Evolutionary conservation across 768 basidiomycete genomes (phyloP).

Genomic region (Solioccasus polychromus): DNA sequence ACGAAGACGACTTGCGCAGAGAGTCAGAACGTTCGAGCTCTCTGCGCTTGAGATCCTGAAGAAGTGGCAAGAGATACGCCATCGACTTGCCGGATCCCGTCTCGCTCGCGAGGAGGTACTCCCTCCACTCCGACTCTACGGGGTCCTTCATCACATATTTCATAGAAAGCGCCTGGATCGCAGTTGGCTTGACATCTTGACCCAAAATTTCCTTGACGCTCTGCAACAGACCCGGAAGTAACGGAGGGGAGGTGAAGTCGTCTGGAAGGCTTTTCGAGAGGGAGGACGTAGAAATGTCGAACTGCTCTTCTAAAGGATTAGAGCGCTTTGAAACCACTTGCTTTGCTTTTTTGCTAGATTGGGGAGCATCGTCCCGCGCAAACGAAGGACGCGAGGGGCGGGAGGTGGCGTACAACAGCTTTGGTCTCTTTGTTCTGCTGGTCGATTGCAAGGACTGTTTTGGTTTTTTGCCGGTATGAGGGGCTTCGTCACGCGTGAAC

Average conservation of each 20-base stretch:
- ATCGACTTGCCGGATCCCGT: conserved; percentile 92
- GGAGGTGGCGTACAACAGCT: conserved; percentile 23
- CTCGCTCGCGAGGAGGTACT: conserved; percentile 78
- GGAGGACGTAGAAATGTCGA: conserved; percentile 33
- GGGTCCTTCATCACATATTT: conserved; percentile 52
- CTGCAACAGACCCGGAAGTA: conserved; percentile 61
- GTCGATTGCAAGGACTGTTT: conserved; percentile 22
- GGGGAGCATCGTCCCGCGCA: conserved; percentile 16
- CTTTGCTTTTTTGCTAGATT: conserved; percentile 11
- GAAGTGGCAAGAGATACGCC: conserved; percentile 82
- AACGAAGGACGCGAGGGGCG: conserved; percentile 14
- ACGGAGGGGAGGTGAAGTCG: conserved; percentile 63
- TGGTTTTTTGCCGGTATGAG: conserved; percentile 17
- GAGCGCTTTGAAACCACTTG: not conserved
- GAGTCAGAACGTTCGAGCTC: conserved; percentile 38
- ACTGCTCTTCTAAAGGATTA: conserved; percentile 34
- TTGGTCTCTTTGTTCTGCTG: conserved; percentile 23
- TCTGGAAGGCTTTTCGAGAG: conserved; percentile 30
- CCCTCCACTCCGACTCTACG: conserved; percentile 20
- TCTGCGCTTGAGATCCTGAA: conserved; percentile 71
- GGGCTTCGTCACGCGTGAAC: conserved; percentile 16
- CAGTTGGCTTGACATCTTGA: conserved; percentile 55
- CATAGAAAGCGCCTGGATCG: conserved; percentile 75
- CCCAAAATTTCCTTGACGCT: conserved; percentile 61
- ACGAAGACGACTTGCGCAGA: conserved; percentile 10